phyloP scores from a whole-genome alignment of 2,329 filamentous ascomycete species.

The Emmonsiellopsis sp. region DNA sequence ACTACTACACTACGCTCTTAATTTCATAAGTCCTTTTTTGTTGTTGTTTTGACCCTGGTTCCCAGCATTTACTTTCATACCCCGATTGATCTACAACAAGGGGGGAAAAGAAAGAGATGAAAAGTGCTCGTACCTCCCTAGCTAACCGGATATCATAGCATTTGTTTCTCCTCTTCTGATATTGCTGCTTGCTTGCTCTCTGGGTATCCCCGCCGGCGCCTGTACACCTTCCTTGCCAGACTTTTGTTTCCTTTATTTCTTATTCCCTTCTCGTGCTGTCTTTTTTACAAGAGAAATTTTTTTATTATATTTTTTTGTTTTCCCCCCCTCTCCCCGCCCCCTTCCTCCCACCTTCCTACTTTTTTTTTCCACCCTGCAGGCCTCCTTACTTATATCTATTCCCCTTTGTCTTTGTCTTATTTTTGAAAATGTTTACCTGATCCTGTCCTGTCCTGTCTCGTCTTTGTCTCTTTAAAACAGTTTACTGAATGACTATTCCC shows the following conservation, averaged over 20 bases:
- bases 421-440: too few species aligned
- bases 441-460: too few species aligned
- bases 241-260: neutral
- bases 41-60: neutral
- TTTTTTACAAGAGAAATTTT: slow-evolving; percentile 1
- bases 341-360: neutral
- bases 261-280: slow-evolving; percentile 1
- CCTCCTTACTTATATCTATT: neutral
- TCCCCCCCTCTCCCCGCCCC: too few species aligned
- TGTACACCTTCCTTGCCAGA: neutral
- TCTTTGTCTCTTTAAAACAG: neutral
- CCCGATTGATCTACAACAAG: neutral
- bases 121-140: neutral
- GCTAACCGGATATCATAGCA: neutral
- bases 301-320: neutral
- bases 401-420: neutral
- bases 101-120: neutral
- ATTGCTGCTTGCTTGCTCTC: neutral
- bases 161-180: neutral
- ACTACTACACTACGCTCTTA: neutral
- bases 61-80: neutral
- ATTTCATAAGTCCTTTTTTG: slow-evolving; percentile 1
- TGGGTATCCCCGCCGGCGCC: neutral
- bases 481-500: slow-evolving; percentile 4
- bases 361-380: too few species aligned